Percentiles rank a stretch among this genome's conserved stretches.
Conservation (phyloP, 805 yeast species). For the Yarrowia hollandica region DNA sequence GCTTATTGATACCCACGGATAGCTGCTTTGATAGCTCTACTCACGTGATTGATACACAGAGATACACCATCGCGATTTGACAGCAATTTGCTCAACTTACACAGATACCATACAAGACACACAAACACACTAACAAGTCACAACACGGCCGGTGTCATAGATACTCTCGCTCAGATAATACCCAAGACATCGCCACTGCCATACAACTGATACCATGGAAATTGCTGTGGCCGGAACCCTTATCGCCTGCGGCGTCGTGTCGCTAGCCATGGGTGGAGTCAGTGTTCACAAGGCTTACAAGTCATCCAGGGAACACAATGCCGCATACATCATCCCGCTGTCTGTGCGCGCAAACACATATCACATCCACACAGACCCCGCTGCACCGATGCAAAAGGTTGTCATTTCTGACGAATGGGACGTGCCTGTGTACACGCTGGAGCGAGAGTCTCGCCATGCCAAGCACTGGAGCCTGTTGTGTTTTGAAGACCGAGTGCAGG, state of each 20-base stretch:
- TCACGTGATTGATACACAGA: conserved; percentile 2
- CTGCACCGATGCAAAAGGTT: conserved; percentile 17
- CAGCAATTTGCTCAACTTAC: background rate
- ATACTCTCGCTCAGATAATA: background rate
- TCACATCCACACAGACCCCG: background rate
- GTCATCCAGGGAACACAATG: background rate
- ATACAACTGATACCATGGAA: background rate
- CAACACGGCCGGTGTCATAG: background rate
- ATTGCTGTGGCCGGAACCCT: conserved; percentile 16
- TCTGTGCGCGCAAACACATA: conserved; percentile 13
- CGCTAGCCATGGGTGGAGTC: conserved; percentile 24
- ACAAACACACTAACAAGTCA: background rate
- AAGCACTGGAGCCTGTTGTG: conserved; percentile 28
- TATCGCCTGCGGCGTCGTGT: conserved; percentile 20
- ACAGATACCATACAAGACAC: conserved; percentile 2
- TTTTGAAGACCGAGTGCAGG: conserved; percentile 18
- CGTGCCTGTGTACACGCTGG: conserved; percentile 8
- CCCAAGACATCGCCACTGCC: background rate
- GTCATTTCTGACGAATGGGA: conserved; percentile 18
- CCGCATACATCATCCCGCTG: conserved; percentile 13
- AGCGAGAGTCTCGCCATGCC: conserved; percentile 14
- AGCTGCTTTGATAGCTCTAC: background rate
- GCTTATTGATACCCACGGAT: no score
- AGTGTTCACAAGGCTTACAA: conserved; percentile 27
- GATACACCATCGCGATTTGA: conserved; percentile 2